A percentile compares a stretch with the other conserved stretches of the same genome.
Evolutionary conservation across 129 eudicot genomes (phyloP).

Genomic region (Flaveria robusta): DNA sequence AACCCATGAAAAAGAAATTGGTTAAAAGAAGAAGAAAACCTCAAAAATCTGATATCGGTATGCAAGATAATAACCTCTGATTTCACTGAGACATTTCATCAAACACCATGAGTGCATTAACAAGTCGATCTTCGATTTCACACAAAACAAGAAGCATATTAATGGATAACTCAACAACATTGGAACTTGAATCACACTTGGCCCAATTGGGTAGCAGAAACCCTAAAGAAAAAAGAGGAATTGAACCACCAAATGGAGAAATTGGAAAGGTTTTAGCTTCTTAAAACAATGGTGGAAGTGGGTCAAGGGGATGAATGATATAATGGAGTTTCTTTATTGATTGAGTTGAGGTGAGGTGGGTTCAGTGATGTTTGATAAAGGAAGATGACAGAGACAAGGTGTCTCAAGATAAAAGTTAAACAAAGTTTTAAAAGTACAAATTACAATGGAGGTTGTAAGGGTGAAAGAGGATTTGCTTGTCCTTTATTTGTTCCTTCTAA

Average conservation of each 20-base stretch:
- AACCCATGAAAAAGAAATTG: slow-evolving; percentile 39
- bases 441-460: slow-evolving; percentile 11
- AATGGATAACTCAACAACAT: slow-evolving; percentile 18
- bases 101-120: slow-evolving; percentile 15
- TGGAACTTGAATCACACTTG: slow-evolving; percentile 25
- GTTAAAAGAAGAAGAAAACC: slow-evolving; percentile 18
- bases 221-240: slow-evolving; percentile 20
- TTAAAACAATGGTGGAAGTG: slow-evolving; percentile 26
- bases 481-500: slow-evolving; percentile 19
- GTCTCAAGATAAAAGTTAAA: slow-evolving; percentile 24
- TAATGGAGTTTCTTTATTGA: slow-evolving; percentile 30
- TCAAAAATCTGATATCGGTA: slow-evolving; percentile 4
- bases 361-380: slow-evolving; percentile 43
- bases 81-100: slow-evolving; percentile 27
- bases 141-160: no score
- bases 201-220: slow-evolving; percentile 26
- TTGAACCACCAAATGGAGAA: not conserved
- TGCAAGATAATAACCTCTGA: slow-evolving; percentile 21
- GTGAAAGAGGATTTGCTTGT: slow-evolving; percentile 17
- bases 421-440: slow-evolving; percentile 38
- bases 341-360: slow-evolving; percentile 29
- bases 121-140: slow-evolving; percentile 30
- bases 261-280: not conserved
- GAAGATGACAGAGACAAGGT: slow-evolving; percentile 39
- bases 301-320: slow-evolving; percentile 3